Evolutionary conservation across 176 grass and related monocot species (phyloP).

Genomic region (Neostapfia colusana): DNA sequence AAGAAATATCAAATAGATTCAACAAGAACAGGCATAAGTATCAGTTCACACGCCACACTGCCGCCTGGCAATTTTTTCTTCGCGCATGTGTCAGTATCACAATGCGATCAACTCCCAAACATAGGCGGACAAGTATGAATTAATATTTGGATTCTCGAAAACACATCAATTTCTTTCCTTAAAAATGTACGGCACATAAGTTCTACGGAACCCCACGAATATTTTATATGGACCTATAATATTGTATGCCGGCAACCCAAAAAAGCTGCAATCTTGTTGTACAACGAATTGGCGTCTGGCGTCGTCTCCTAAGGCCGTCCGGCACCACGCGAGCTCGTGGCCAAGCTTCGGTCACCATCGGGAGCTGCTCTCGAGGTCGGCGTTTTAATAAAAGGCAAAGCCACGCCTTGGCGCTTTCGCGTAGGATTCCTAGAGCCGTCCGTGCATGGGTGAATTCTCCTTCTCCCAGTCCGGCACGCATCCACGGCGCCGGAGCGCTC

Average conservation of each 20-base stretch:
- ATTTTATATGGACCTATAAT: background rate
- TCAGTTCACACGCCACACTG: background rate
- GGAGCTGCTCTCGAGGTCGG: constrained; percentile 9
- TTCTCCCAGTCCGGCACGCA: constrained; percentile 56
- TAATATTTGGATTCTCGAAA: background rate
- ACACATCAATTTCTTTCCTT: no score
- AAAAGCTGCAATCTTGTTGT: background rate
- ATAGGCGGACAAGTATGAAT: no score
- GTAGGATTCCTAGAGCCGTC: background rate
- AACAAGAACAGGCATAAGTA: no score
- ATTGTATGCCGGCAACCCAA: background rate
- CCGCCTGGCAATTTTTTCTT: background rate
- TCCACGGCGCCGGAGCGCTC: constrained; percentile 2
- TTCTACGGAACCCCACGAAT: background rate
- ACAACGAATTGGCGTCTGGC: constrained; percentile 7
- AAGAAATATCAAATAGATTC: background rate
- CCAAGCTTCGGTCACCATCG: constrained; percentile 27
- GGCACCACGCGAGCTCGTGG: background rate
- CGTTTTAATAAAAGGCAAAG: background rate
- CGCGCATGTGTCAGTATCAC: background rate
- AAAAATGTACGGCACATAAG: background rate
- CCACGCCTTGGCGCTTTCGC: background rate
- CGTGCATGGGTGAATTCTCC: constrained; percentile 54
- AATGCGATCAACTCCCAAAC: background rate
- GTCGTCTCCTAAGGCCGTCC: constrained; percentile 28